These are phyloP conservation scores for Lactarius sanguifluus DNA, from an alignment of 768 basidiomycete species.

Conservation along the genomic window DNA sequence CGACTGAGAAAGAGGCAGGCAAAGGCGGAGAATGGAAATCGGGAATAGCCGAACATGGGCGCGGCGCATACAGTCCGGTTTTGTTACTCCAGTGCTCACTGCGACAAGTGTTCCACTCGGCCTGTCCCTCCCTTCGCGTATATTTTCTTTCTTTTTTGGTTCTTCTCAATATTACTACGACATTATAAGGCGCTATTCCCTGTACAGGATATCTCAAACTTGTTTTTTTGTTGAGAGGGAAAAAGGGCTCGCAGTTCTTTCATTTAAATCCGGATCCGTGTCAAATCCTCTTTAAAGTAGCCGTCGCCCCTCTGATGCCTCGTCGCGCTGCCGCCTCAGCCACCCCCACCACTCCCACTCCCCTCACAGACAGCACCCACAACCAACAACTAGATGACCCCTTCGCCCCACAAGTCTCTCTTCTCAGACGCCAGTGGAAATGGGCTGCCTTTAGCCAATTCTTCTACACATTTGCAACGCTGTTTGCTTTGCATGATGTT, in stretches of 20 bases:
- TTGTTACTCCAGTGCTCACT: slow-evolving; percentile 5
- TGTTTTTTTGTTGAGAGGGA: not conserved
- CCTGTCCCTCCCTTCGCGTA: not conserved
- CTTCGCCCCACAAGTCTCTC: slow-evolving; percentile 40
- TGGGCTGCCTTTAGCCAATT: slow-evolving; percentile 94
- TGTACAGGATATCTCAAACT: not conserved
- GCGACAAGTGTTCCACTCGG: slow-evolving; percentile 15
- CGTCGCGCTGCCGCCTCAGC: slow-evolving; percentile 36
- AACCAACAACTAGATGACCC: slow-evolving; percentile 25
- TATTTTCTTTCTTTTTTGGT: slow-evolving; percentile 6
- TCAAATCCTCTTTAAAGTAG: slow-evolving; percentile 34
- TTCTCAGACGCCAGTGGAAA: slow-evolving; percentile 81
- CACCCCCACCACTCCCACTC: slow-evolving; percentile 27
- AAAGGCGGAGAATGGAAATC: slow-evolving; percentile 33
- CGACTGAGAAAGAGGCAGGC: slow-evolving; percentile 49
- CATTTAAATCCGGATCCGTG: slow-evolving; percentile 36
- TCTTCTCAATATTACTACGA: slow-evolving; percentile 8
- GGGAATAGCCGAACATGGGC: slow-evolving; percentile 20
- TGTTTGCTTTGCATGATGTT: slow-evolving; percentile 72
- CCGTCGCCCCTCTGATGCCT: slow-evolving; percentile 35
- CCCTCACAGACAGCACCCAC: slow-evolving; percentile 22
- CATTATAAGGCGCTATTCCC: not conserved
- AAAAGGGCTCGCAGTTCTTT: slow-evolving; percentile 10
- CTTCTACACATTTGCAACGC: slow-evolving; percentile 76
- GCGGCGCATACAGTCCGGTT: slow-evolving; percentile 1